These are phyloP conservation scores for Mucor lusitanicus DNA, from an alignment of 371 early-diverging fungal species.

Conservation along the genomic window DNA sequence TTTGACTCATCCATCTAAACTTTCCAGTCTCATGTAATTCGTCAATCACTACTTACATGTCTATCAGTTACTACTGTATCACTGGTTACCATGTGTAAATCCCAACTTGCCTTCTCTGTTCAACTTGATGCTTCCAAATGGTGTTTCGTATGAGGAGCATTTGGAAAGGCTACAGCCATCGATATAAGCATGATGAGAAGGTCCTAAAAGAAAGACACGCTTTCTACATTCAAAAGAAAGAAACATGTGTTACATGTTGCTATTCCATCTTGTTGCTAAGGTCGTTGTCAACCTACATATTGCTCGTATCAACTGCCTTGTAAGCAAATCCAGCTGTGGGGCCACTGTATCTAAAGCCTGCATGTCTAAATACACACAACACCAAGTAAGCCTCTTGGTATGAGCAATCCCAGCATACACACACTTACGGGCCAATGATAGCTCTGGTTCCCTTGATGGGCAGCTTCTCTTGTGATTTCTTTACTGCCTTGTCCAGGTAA, in stretches of 20 bases:
- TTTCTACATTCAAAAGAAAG: conserved; percentile 49
- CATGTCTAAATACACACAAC: conserved; percentile 74
- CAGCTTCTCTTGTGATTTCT: background rate
- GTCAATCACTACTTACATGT: conserved; percentile 48
- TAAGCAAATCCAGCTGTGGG: conserved; percentile 90
- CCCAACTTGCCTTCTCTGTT: conserved; percentile 56
- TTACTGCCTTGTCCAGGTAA: conserved; percentile 55
- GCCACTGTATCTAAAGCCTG: conserved; percentile 90
- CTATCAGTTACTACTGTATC: background rate
- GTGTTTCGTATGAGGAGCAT: conserved; percentile 79
- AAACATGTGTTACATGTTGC: background rate
- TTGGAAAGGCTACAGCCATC: conserved; percentile 76
- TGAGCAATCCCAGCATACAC: background rate
- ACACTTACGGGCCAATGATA: conserved; percentile 82
- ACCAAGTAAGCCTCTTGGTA: background rate
- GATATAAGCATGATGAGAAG: conserved; percentile 89
- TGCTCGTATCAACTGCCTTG: conserved; percentile 61
- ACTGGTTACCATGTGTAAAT: background rate
- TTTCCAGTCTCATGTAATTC: conserved; percentile 57
- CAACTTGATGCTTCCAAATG: conserved; percentile 77
- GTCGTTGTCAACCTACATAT: conserved; percentile 56
- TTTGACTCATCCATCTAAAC: conserved; percentile 65
- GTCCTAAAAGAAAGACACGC: conserved; percentile 90
- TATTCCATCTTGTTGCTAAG: background rate
- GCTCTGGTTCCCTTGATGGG: conserved; percentile 68